These are phyloP conservation scores for Cardamine occulta DNA, from an alignment of 345 rosid species.

Conservation along the genomic window DNA sequence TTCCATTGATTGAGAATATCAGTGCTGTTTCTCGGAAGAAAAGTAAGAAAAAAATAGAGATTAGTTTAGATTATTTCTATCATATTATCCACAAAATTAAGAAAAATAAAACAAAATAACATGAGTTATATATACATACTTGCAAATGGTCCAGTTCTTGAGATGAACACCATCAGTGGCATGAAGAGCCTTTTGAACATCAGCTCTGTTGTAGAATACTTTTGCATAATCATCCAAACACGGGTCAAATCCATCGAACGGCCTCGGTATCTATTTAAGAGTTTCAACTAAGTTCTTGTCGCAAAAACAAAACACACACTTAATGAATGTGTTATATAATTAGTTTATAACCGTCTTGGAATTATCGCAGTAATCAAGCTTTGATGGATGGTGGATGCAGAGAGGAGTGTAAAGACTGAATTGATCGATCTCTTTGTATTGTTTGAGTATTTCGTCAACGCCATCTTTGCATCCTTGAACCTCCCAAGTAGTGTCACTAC, in stretches of 20 bases:
- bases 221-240: slow-evolving; percentile 73
- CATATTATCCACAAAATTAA: background rate
- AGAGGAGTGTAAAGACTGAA: slow-evolving; percentile 77
- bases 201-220: slow-evolving; percentile 72
- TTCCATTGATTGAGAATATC: slow-evolving; percentile 41
- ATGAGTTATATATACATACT: slow-evolving; percentile 46
- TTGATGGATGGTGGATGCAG: slow-evolving; percentile 50
- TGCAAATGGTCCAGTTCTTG: slow-evolving; percentile 91
- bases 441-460: slow-evolving; percentile 64
- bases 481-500: slow-evolving; percentile 60
- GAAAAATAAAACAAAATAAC: background rate
- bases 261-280: slow-evolving; percentile 64
- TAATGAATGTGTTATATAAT: background rate
- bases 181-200: slow-evolving; percentile 82
- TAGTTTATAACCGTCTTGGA: slow-evolving; percentile 54
- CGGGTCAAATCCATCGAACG: slow-evolving; percentile 83
- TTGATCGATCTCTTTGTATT: slow-evolving; percentile 79
- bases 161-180: slow-evolving; percentile 56
- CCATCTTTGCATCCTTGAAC: slow-evolving; percentile 53
- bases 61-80: background rate
- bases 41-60: background rate
- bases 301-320: too few relatives aligned
- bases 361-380: slow-evolving; percentile 30
- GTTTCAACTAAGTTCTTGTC: background rate
- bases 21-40: slow-evolving; percentile 41